These are phyloP conservation scores for Trypanosoma lewisi DNA, from an alignment of 208 protist genomes.

Conservation along the genomic window DNA sequence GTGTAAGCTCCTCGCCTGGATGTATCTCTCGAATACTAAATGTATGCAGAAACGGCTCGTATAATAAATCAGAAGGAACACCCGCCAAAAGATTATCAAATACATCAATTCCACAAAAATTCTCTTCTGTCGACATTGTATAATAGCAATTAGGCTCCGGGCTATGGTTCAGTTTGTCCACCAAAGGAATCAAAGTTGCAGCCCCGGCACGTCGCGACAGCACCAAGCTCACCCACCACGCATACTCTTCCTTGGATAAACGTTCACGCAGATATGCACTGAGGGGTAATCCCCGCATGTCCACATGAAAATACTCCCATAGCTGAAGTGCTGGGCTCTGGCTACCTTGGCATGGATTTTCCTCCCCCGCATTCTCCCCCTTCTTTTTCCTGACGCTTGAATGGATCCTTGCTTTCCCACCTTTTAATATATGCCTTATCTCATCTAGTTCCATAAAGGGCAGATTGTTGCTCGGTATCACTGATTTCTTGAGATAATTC, in stretches of 20 bases:
- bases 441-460: slow-evolving; percentile 57
- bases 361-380: neutral
- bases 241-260: slow-evolving; percentile 48
- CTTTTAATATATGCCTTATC: slow-evolving; percentile 30
- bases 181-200: slow-evolving; percentile 64
- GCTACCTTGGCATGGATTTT: neutral
- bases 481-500: slow-evolving; percentile 65
- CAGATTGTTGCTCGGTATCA: slow-evolving; percentile 66
- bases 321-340: slow-evolving; percentile 54
- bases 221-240: slow-evolving; percentile 81
- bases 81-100: slow-evolving; percentile 87
- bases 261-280: slow-evolving; percentile 51
- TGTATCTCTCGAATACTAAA: slow-evolving; percentile 70
- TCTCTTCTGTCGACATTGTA: slow-evolving; percentile 63
- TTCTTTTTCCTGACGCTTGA: too few species aligned
- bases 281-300: slow-evolving; percentile 53
- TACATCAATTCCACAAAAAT: slow-evolving; percentile 73
- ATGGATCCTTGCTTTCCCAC: neutral
- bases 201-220: slow-evolving; percentile 63
- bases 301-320: slow-evolving; percentile 64
- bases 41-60: slow-evolving; percentile 75
- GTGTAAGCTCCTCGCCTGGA: slow-evolving; percentile 65
- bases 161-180: slow-evolving; percentile 86
- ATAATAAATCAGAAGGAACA: slow-evolving; percentile 57
- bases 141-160: slow-evolving; percentile 79